A percentile compares a stretch with the other conserved stretches of the same genome.
Evolutionary conservation across 169 alveolate genomes (phyloP).

Genomic region (Prorocentrum cordatum): DNA sequence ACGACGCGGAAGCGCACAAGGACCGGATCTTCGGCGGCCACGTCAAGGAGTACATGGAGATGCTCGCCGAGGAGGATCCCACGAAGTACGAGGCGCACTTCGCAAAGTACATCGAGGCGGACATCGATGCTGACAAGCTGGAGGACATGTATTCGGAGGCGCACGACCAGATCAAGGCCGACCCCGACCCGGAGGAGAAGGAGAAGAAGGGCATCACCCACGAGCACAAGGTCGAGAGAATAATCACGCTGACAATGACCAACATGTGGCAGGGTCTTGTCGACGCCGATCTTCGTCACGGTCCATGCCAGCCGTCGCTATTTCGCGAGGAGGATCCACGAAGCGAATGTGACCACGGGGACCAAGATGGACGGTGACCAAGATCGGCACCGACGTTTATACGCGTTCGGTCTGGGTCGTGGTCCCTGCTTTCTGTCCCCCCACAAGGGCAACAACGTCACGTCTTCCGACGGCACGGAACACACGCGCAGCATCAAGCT

Average conservation of each 20-base stretch:
- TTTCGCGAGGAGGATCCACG: too few species aligned
- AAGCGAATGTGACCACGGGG: too few species aligned
- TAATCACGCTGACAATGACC: too few species aligned
- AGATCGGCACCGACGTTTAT: neutral
- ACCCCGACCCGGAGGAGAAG: constrained; percentile 82
- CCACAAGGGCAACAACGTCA: neutral
- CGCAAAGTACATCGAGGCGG: constrained; percentile 88
- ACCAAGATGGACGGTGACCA: neutral
- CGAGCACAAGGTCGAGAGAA: constrained; percentile 29
- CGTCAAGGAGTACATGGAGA: constrained; percentile 75
- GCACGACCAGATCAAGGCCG: constrained; percentile 93
- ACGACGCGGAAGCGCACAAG: constrained; percentile 96
- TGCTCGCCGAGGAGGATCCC: constrained; percentile 92
- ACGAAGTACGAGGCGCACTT: constrained; percentile 91
- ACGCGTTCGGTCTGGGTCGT: too few species aligned
- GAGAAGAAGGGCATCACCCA: constrained; percentile 35
- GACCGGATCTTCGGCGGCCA: constrained; percentile 97
- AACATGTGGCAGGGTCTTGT: too few species aligned
- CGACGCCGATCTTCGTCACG: too few species aligned
- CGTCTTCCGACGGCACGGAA: constrained; percentile 55
- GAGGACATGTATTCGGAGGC: constrained; percentile 91
- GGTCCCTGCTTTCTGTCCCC: too few species aligned
- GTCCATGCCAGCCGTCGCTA: neutral
- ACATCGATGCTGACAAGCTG: constrained; percentile 88
- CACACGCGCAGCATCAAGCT: constrained; percentile 26